Conservation (phyloP, 2,329 filamentous ascomycete genomes). For the Ascochyta pisi region DNA sequence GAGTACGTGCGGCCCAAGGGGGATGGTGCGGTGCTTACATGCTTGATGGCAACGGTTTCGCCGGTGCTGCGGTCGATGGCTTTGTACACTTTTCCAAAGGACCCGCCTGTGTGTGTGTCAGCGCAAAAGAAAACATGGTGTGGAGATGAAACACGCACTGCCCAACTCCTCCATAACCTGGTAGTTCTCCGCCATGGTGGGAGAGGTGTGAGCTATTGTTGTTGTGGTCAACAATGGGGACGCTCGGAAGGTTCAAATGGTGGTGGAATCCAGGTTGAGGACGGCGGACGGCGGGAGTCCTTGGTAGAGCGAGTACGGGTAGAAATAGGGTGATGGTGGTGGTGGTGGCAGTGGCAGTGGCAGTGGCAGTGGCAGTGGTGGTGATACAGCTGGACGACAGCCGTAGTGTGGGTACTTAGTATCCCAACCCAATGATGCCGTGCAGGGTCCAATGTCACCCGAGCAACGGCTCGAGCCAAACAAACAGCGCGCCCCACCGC, state of each 20-base stretch:
- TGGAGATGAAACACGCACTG: slow-evolving; percentile 64
- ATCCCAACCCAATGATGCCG: neutral
- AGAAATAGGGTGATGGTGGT: slow-evolving; percentile 39
- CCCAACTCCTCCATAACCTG: slow-evolving; percentile 96
- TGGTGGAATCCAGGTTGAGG: slow-evolving; percentile 29
- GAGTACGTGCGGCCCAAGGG: neutral
- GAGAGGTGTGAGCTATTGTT: slow-evolving; percentile 21
- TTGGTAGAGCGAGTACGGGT: slow-evolving; percentile 27
- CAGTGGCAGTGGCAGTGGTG: slow-evolving; percentile 4
- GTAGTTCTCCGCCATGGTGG: slow-evolving; percentile 80
- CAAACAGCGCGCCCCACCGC: slow-evolving; percentile 36
- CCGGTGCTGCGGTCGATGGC: slow-evolving; percentile 90
- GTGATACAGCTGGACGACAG: slow-evolving; percentile 16
- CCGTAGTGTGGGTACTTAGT: slow-evolving; percentile 1
- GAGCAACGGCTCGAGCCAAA: slow-evolving; percentile 37
- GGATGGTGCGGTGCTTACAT: slow-evolving; percentile 64
- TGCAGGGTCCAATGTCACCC: slow-evolving; percentile 28
- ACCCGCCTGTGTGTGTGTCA: slow-evolving; percentile 69
- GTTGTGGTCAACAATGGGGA: slow-evolving; percentile 27
- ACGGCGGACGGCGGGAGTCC: slow-evolving; percentile 33
- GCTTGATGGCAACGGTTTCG: slow-evolving; percentile 95
- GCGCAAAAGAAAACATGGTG: slow-evolving; percentile 4
- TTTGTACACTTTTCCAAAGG: slow-evolving; percentile 97
- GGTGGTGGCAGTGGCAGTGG: slow-evolving; percentile 7
- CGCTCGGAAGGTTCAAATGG: slow-evolving; percentile 23